Evolutionary conservation across 805 yeast species (phyloP).

Genomic region (Komagataella phaffii): DNA sequence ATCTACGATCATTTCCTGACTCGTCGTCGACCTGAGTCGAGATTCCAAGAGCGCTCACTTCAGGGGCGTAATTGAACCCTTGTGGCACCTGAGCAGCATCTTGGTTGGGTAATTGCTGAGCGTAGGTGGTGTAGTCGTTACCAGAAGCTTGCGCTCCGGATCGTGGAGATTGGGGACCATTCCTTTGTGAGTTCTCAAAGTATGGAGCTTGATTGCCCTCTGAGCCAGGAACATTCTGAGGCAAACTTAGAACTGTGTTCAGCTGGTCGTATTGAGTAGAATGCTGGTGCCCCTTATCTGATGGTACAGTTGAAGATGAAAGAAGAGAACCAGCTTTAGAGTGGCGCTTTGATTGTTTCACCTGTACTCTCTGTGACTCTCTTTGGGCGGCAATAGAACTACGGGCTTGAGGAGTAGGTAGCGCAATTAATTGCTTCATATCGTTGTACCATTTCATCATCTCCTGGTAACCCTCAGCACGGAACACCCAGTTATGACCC

Average conservation of each 20-base stretch:
- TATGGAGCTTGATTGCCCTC: no score
- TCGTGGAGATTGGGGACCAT: neutral
- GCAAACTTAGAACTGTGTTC: neutral
- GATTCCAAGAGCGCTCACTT: neutral
- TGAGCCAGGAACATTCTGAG: neutral
- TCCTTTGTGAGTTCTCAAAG: neutral
- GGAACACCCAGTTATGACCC: slow-evolving; percentile 90
- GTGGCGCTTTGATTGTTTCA: neutral
- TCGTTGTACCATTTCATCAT: slow-evolving; percentile 84
- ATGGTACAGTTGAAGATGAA: neutral
- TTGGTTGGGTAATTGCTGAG: neutral
- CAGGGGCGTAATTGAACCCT: neutral
- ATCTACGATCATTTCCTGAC: neutral
- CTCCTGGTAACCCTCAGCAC: slow-evolving; percentile 68
- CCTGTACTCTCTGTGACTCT: neutral
- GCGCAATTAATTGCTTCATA: slow-evolving; percentile 49
- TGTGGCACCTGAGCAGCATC: neutral
- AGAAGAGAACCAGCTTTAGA: neutral
- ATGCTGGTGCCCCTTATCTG: neutral
- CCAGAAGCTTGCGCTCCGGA: neutral
- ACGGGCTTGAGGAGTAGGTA: slow-evolving; percentile 48
- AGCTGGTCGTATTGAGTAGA: neutral
- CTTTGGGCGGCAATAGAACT: slow-evolving; percentile 24
- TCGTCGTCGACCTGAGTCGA: neutral
- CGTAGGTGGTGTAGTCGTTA: neutral